Conservation (phyloP, 192 early-diverging fungal genomes). For the Backusella westeae region DNA sequence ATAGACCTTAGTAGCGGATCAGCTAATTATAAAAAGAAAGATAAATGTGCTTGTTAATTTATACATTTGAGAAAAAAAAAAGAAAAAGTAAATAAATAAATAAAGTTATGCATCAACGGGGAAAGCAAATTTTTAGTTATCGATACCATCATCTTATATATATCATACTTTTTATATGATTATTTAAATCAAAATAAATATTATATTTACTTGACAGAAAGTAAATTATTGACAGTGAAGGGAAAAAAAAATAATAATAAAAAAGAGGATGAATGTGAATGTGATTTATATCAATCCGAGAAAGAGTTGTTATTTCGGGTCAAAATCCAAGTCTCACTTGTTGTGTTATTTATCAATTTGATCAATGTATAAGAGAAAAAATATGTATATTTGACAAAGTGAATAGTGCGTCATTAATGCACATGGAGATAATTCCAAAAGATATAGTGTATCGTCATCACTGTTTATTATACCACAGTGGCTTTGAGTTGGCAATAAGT, state of each 20-base stretch:
- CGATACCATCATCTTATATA: neutral
- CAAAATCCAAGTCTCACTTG: neutral
- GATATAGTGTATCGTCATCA: neutral
- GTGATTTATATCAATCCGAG: neutral
- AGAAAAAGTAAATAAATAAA: neutral
- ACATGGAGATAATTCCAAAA: neutral
- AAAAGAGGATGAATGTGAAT: neutral
- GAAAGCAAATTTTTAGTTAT: neutral
- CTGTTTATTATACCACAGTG: neutral
- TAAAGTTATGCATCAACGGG: neutral
- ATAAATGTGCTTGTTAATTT: constrained; percentile 5
- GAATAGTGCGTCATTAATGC: neutral
- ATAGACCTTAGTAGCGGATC: neutral
- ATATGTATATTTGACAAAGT: neutral
- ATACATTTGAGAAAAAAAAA: neutral
- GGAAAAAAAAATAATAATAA: neutral
- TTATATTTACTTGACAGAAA: neutral
- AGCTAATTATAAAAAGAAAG: neutral
- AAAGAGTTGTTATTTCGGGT: neutral
- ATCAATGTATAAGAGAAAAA: neutral
- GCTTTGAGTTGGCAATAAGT: neutral
- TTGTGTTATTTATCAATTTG: neutral
- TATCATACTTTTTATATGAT: too few relatives aligned
- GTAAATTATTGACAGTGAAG: neutral
- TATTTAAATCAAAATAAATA: too few relatives aligned